A percentile compares a stretch with the other conserved stretches of the same genome.
Conservation (phyloP, 1,284 basidiomycete genomes). For the Volvariella surrecta region DNA sequence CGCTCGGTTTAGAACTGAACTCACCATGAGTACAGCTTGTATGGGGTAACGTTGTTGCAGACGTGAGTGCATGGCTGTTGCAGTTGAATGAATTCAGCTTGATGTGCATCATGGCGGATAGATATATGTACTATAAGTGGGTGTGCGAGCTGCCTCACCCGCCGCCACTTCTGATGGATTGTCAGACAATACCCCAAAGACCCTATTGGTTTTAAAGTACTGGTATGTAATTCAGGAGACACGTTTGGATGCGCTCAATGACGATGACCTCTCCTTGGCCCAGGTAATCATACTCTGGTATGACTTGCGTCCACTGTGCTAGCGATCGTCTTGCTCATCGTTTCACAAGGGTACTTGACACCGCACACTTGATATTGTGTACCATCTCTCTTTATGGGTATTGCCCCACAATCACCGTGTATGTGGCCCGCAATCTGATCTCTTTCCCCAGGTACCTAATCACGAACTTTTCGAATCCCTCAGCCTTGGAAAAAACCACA, state of each 20-base stretch:
- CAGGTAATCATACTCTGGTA: conserved; percentile 27
- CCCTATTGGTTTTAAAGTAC: conserved; percentile 18
- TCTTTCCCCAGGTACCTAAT: conserved; percentile 24
- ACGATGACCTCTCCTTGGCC: neutral
- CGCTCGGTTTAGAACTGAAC: conserved; percentile 1
- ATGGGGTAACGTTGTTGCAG: conserved; percentile 29
- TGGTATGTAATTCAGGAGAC: conserved; percentile 14
- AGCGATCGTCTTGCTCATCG: neutral
- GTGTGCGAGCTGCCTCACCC: neutral
- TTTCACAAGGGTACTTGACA: conserved; percentile 19
- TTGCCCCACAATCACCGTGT: neutral
- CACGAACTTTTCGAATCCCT: conserved; percentile 24
- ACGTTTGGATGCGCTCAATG: too few species aligned
- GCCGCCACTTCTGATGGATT: neutral
- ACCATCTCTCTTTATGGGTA: conserved; percentile 25
- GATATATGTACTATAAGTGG: conserved; percentile 25
- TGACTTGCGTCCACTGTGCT: neutral
- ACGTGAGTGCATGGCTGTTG: conserved; percentile 17
- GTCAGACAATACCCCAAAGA: conserved; percentile 26
- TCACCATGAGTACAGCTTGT: conserved; percentile 15
- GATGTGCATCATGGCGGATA: conserved; percentile 6
- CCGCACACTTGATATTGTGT: conserved; percentile 23
- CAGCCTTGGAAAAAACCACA: conserved; percentile 23
- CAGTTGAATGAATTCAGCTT: too few species aligned
- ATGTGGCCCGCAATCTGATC: neutral